A percentile compares a stretch with the other conserved stretches of the same genome.
phyloP scores from a whole-genome alignment of 176 grass and related monocot species.

The Phragmites australis region DNA sequence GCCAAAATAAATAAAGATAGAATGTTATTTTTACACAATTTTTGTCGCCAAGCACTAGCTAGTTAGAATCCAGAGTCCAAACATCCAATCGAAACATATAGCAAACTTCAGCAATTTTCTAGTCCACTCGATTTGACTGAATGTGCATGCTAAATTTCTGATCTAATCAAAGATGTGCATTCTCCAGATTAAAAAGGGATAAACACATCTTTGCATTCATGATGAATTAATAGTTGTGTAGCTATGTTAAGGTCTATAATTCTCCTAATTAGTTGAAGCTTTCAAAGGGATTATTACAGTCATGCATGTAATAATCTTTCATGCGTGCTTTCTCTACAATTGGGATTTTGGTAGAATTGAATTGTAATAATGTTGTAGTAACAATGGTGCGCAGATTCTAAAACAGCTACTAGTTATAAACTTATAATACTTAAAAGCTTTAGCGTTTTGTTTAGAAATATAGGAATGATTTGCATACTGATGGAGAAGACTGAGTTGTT shows the following conservation, averaged over 20 bases:
- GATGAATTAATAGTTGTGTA: neutral
- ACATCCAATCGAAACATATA: neutral
- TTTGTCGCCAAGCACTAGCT: neutral
- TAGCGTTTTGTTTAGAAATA: too few species aligned
- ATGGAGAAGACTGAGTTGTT: neutral
- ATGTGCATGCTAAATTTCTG: neutral
- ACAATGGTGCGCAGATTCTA: too few species aligned
- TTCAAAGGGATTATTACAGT: neutral
- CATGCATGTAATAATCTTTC: neutral
- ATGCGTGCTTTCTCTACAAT: neutral
- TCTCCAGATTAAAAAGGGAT: neutral
- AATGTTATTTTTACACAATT: neutral
- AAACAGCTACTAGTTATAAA: neutral
- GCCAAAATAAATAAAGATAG: neutral
- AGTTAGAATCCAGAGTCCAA: neutral
- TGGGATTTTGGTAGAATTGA: neutral
- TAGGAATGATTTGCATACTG: neutral
- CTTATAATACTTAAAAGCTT: neutral
- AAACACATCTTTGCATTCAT: neutral
- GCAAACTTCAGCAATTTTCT: neutral
- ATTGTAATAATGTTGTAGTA: neutral
- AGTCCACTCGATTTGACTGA: neutral
- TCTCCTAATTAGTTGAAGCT: neutral
- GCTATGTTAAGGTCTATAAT: neutral
- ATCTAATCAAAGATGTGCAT: neutral